A percentile compares a stretch with the other conserved stretches of the same genome.
These are phyloP conservation scores for Nigrograna mackinnonii DNA, from an alignment of 2,329 filamentous ascomycete genomes.

Conservation along the genomic window DNA sequence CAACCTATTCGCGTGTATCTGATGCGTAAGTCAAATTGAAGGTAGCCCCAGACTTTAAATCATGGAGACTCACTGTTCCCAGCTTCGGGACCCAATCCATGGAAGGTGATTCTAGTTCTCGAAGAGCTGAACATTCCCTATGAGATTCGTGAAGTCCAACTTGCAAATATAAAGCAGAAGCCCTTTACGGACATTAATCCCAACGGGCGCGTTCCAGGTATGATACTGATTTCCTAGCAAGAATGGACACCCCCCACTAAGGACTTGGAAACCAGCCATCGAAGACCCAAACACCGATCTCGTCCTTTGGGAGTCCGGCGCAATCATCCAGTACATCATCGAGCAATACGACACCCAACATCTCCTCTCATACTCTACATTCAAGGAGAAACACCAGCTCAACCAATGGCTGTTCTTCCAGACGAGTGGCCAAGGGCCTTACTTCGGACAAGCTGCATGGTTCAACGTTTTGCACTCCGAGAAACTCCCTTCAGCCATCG, in stretches of 20 bases:
- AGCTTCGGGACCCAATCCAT: slow-evolving; percentile 46
- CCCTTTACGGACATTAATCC: slow-evolving; percentile 43
- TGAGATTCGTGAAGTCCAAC: slow-evolving; percentile 40
- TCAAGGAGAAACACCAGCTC: slow-evolving; percentile 15
- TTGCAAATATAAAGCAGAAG: slow-evolving; percentile 42
- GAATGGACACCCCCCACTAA: too few relatives aligned
- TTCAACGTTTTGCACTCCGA: slow-evolving; percentile 43
- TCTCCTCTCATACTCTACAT: background rate
- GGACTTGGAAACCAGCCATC: too few relatives aligned
- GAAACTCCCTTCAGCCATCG: slow-evolving; percentile 43
- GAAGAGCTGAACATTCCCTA: slow-evolving; percentile 50
- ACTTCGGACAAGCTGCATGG: slow-evolving; percentile 50
- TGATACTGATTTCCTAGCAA: too few relatives aligned
- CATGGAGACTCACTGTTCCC: too few relatives aligned
- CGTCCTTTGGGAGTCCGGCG: too few relatives aligned
- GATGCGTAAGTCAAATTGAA: too few relatives aligned
- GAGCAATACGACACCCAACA: slow-evolving; percentile 44
- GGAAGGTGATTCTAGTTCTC: slow-evolving; percentile 51
- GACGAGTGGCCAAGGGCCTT: slow-evolving; percentile 31
- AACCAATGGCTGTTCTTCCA: slow-evolving; percentile 36
- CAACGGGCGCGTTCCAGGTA: slow-evolving; percentile 46
- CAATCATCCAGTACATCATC: slow-evolving; percentile 44
- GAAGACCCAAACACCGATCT: slow-evolving; percentile 51
- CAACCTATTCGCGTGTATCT: too few relatives aligned
- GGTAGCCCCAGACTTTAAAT: too few relatives aligned